Evolutionary conservation across 306 rosid genomes (phyloP).

Genomic region (Carpinus fangiana): DNA sequence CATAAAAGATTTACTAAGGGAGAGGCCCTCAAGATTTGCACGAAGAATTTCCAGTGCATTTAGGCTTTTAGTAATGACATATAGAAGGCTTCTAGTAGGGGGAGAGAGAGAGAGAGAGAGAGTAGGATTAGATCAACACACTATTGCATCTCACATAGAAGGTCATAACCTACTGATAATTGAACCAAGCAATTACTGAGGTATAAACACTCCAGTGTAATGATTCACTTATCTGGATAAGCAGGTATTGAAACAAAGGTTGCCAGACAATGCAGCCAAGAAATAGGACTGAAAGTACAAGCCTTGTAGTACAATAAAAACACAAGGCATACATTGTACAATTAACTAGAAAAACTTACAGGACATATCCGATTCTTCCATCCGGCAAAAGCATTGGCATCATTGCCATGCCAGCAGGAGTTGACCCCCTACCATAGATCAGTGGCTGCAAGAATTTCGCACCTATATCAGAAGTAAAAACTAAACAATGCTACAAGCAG

Average conservation of each 20-base stretch:
- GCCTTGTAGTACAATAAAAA: neutral
- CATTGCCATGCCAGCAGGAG: constrained; percentile 65
- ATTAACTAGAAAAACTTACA: constrained; percentile 51
- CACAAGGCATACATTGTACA: neutral
- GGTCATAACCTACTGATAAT: neutral
- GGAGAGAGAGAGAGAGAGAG: neutral
- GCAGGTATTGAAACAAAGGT: neutral
- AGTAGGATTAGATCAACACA: neutral
- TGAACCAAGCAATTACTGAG: neutral
- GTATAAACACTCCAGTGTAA: neutral
- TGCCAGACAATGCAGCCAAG: constrained; percentile 1
- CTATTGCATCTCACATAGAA: neutral
- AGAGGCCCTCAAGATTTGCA: neutral
- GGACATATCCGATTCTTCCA: constrained; percentile 64
- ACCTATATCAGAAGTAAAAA: constrained; percentile 29
- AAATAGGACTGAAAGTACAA: neutral
- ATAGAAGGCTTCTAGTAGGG: neutral
- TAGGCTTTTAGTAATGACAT: neutral
- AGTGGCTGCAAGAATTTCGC: constrained; percentile 58
- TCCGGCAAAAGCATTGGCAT: constrained; percentile 75
- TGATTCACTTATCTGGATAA: neutral
- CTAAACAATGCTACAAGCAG: neutral
- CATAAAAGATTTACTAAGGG: neutral
- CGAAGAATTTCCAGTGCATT: neutral
- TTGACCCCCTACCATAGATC: constrained; percentile 60